phyloP scores from a whole-genome alignment of 179 eudicot species.

The Sideroxylon spinosum region DNA sequence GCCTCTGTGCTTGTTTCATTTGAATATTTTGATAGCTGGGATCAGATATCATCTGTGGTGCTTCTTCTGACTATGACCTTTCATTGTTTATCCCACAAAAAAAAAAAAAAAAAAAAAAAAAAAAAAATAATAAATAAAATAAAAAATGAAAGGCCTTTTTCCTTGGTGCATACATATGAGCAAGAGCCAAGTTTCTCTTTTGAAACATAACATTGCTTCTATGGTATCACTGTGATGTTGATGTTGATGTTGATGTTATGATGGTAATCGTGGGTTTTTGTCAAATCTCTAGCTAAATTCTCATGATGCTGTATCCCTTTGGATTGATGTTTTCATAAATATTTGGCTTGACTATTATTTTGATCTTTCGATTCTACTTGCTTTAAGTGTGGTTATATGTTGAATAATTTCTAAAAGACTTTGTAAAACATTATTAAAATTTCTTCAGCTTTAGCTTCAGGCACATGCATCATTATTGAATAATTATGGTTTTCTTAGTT shows the following conservation, averaged over 20 bases:
- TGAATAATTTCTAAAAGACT: background rate
- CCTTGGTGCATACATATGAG: background rate
- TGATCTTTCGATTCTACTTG: background rate
- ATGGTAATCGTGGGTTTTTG: background rate
- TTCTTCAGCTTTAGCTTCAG: background rate
- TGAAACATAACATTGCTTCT: background rate
- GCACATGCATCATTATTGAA: constrained; percentile 3
- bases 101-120: too few relatives aligned
- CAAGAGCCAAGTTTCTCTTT: background rate
- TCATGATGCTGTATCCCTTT: constrained; percentile 1
- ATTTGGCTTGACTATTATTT: constrained; percentile 7
- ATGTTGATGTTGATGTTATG: background rate
- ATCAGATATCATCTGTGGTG: background rate
- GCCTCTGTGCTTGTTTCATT: background rate
- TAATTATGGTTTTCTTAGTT: background rate
- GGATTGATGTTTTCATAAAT: constrained; percentile 6
- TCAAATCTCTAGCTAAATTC: background rate
- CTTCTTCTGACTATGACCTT: background rate
- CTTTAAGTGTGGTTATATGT: constrained; percentile 10
- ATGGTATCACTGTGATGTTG: too few relatives aligned
- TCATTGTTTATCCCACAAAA: too few relatives aligned
- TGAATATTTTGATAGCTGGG: background rate
- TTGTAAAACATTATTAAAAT: background rate
- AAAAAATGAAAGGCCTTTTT: background rate
- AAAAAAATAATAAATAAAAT: too few relatives aligned